Conservation (phyloP, 345 rosid species). For the Acer saccharum region DNA sequence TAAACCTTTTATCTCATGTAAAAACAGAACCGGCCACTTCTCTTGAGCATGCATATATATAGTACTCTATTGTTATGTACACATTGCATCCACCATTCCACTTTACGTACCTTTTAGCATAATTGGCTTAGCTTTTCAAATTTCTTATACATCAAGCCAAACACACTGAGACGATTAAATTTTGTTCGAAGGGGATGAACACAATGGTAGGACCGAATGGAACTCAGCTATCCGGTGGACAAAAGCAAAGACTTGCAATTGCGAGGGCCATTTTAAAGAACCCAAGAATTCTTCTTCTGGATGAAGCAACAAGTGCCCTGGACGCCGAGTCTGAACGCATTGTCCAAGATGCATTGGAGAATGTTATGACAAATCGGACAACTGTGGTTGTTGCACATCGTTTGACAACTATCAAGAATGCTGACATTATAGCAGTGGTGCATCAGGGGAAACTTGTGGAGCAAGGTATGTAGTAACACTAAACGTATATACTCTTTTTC, state of each 20-base stretch:
- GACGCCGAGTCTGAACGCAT: constrained; percentile 82
- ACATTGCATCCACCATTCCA: neutral
- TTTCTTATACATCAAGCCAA: neutral
- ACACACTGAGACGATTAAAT: neutral
- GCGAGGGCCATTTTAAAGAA: constrained; percentile 85
- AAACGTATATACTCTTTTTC: neutral
- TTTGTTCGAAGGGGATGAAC: constrained; percentile 59
- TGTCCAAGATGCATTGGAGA: constrained; percentile 81
- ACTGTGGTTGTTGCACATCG: constrained; percentile 91
- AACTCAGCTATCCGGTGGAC: constrained; percentile 71
- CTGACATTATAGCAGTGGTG: constrained; percentile 70
- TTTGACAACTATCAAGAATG: constrained; percentile 74
- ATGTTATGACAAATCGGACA: constrained; percentile 61
- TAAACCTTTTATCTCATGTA: neutral
- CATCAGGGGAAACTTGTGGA: constrained; percentile 78
- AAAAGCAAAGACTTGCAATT: constrained; percentile 67
- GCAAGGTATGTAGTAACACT: constrained; percentile 47
- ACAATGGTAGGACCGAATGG: constrained; percentile 94
- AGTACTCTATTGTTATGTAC: too few species aligned
- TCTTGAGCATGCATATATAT: neutral
- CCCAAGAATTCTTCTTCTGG: constrained; percentile 83
- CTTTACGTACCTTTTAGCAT: neutral
- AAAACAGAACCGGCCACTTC: neutral
- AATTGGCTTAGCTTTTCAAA: too few species aligned
- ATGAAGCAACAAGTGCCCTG: constrained; percentile 84